Percentiles rank a stretch among this genome's conserved stretches.
These are phyloP conservation scores for Phytophthora quininea DNA, from an alignment of 352 stramenopile genomes.

Conservation along the genomic window DNA sequence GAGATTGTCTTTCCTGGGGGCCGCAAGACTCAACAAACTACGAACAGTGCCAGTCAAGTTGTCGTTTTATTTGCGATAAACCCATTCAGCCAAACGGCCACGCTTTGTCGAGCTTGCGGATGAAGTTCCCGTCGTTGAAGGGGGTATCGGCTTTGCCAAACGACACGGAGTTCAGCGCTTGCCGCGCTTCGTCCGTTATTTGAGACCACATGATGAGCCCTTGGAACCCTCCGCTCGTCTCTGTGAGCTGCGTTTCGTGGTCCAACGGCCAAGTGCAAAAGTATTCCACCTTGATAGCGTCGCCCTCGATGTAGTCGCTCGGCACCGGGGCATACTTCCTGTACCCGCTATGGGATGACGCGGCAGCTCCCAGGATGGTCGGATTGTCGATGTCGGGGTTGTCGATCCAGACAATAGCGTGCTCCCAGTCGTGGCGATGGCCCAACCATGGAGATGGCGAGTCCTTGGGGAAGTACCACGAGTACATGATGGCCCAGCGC, in stretches of 20 bases:
- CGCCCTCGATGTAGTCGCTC: background rate
- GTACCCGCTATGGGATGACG: background rate
- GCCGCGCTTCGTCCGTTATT: slow-evolving; percentile 1
- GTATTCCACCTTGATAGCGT: background rate
- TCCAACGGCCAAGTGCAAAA: background rate
- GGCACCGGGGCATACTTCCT: background rate
- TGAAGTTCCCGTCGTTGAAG: background rate
- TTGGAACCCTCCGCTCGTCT: background rate
- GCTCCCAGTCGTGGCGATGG: slow-evolving; percentile 6
- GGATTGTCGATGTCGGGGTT: slow-evolving; percentile 4
- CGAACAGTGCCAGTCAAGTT: too few relatives aligned
- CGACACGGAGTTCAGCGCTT: background rate
- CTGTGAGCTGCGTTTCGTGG: background rate
- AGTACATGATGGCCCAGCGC: slow-evolving; percentile 8
- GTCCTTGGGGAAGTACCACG: slow-evolving; percentile 6
- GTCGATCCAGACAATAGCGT: slow-evolving; percentile 1
- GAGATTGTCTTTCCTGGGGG: too few relatives aligned
- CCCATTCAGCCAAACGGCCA: slow-evolving; percentile 2
- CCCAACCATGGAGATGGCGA: background rate
- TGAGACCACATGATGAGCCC: slow-evolving; percentile 2
- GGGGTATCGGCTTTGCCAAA: background rate
- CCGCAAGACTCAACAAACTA: too few relatives aligned
- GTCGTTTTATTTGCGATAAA: too few relatives aligned
- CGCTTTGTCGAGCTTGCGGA: background rate
- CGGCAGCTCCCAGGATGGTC: background rate